These are phyloP conservation scores for Naganishia vishniacii DNA, from an alignment of 768 basidiomycete genomes.

Conservation along the genomic window DNA sequence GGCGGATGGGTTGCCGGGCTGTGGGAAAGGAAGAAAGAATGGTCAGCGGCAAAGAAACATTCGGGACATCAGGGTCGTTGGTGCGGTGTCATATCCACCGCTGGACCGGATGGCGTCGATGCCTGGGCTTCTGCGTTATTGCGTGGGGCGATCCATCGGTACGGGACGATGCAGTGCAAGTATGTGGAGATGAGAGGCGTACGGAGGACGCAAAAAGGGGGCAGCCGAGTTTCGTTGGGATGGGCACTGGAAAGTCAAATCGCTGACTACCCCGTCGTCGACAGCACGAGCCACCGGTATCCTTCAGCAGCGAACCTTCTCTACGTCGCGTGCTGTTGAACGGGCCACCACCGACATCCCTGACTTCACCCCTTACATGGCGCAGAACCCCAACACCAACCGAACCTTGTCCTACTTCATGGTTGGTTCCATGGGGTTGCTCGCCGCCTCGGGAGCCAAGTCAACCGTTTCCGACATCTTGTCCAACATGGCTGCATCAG, in stretches of 20 bases:
- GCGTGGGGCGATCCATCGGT: too few species aligned
- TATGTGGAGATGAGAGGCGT: too few species aligned
- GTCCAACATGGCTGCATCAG: conserved; percentile 91
- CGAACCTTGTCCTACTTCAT: conserved; percentile 52
- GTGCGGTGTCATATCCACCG: too few species aligned
- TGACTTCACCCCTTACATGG: conserved; percentile 76
- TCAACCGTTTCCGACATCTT: conserved; percentile 89
- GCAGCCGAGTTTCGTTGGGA: too few species aligned
- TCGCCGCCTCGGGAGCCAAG: conserved; percentile 91
- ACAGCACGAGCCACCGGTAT: conserved; percentile 57
- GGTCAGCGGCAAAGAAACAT: too few species aligned
- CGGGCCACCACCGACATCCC: conserved; percentile 73
- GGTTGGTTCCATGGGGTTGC: conserved; percentile 69
- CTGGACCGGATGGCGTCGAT: too few species aligned
- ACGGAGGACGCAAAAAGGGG: too few species aligned
- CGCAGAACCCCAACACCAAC: conserved; percentile 54
- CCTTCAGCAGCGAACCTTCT: conserved; percentile 66
- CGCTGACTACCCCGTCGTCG: neutral
- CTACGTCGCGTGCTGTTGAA: conserved; percentile 56
- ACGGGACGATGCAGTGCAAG: too few species aligned
- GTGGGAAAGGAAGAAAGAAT: neutral
- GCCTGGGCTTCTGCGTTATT: too few species aligned
- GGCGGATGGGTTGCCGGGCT: too few species aligned
- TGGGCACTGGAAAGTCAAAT: conserved; percentile 9
- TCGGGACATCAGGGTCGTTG: too few species aligned